Percentiles rank a stretch among this genome's conserved stretches.
Conservation (phyloP, 768 basidiomycete genomes). For the Chalciporus pseudorubinellus region DNA sequence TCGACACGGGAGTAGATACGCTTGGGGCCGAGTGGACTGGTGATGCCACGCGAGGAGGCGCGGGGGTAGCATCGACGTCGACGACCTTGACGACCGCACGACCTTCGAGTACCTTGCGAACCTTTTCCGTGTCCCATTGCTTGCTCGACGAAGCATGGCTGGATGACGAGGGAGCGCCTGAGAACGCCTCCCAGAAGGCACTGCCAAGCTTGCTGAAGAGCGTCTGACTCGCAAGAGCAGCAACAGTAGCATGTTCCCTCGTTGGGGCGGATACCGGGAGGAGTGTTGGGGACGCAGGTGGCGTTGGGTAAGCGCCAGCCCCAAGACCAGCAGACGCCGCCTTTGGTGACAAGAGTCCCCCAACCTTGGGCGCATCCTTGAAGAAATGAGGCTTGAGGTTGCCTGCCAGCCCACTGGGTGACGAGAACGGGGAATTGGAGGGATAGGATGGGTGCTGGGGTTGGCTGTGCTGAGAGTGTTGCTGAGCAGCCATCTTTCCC, state of each 20-base stretch:
- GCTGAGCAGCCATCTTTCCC: constrained; percentile 85
- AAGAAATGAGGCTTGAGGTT: constrained; percentile 40
- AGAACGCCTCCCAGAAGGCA: constrained; percentile 90
- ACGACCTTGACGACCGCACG: constrained; percentile 78
- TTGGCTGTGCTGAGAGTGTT: constrained; percentile 35
- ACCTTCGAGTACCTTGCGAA: constrained; percentile 77
- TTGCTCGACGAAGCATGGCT: constrained; percentile 24
- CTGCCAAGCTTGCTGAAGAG: constrained; percentile 64
- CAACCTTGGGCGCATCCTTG: constrained; percentile 15
- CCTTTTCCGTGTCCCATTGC: constrained; percentile 73
- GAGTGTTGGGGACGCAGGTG: constrained; percentile 39
- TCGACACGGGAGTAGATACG: background rate
- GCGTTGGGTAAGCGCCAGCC: constrained; percentile 37
- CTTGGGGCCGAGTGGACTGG: background rate
- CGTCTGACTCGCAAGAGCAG: constrained; percentile 78
- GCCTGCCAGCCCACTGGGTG: constrained; percentile 39
- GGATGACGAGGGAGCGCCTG: constrained; percentile 37
- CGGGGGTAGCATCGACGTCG: constrained; percentile 53
- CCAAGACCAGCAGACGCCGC: constrained; percentile 7
- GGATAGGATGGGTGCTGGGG: constrained; percentile 32
- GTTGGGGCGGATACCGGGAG: constrained; percentile 25
- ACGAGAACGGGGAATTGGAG: constrained; percentile 28
- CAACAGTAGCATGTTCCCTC: constrained; percentile 38
- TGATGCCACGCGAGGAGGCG: background rate
- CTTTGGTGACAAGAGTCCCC: constrained; percentile 1